phyloP scores from a whole-genome alignment of 1,284 basidiomycete species.

The Cutaneotrichosporon dermatis region DNA sequence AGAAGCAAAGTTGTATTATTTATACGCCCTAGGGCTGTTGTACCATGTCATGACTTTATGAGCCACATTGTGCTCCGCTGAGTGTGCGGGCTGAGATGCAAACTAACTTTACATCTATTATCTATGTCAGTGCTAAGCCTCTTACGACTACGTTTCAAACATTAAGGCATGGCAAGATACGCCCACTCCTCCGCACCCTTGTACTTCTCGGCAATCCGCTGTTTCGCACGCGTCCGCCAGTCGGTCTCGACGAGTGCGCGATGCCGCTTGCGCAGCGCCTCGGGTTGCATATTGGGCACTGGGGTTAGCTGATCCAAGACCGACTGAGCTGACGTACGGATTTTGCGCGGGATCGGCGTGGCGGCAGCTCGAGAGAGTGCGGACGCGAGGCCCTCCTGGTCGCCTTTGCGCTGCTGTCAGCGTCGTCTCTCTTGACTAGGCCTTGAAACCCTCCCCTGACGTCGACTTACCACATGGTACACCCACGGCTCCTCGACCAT shows the following conservation, averaged over 20 bases:
- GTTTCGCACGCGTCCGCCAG: too few species aligned
- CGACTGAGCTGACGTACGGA: slow-evolving; percentile 7
- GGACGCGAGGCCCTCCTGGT: slow-evolving; percentile 24
- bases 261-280: slow-evolving; percentile 16
- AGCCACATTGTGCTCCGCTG: too few species aligned
- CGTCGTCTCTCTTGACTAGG: too few species aligned
- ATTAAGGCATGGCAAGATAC: background rate
- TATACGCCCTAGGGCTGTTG: background rate
- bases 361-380: slow-evolving; percentile 28
- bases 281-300: slow-evolving; percentile 25
- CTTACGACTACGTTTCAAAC: too few species aligned
- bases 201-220: background rate
- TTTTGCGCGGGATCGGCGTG: slow-evolving; percentile 33
- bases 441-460: too few species aligned
- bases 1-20: background rate
- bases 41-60: background rate
- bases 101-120: too few species aligned
- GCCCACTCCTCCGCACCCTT: background rate
- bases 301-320: background rate
- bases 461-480: slow-evolving; percentile 48
- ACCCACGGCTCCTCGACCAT: slow-evolving; percentile 42
- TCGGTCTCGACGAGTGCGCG: background rate
- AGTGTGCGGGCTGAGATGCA: too few species aligned
- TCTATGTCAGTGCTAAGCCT: too few species aligned
- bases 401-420: slow-evolving; percentile 15